phyloP scores from a whole-genome alignment of 176 grass and related monocot genomes.

The Oryza australiensis region DNA sequence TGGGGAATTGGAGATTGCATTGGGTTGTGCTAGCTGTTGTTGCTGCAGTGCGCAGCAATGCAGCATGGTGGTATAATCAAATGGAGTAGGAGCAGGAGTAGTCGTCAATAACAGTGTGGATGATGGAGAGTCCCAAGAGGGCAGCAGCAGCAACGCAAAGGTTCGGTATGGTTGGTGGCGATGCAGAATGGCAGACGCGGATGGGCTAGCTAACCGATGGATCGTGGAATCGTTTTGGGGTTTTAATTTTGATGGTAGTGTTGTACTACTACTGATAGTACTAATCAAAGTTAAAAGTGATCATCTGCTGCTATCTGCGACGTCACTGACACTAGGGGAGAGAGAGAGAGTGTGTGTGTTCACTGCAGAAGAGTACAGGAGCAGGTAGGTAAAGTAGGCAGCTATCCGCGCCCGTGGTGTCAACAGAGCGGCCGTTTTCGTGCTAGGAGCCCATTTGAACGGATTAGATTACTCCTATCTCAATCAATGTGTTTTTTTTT shows the following conservation, averaged over 20 bases:
- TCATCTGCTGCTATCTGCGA: neutral
- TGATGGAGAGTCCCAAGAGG: neutral
- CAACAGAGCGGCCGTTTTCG: constrained; percentile 26
- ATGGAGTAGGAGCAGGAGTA: neutral
- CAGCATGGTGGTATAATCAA: neutral
- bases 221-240: neutral
- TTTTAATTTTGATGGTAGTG: neutral
- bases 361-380: neutral
- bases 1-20: neutral
- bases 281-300: constrained; percentile 39
- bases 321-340: neutral
- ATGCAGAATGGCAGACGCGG: neutral
- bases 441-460: constrained; percentile 2
- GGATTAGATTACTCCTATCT: neutral
- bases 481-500: too few species aligned
- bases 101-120: too few species aligned
- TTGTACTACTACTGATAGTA: neutral
- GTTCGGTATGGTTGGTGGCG: neutral
- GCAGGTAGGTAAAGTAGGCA: neutral
- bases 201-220: neutral
- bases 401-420: constrained; percentile 4
- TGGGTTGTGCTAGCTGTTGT: neutral
- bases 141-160: too few species aligned
- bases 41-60: neutral
- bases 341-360: neutral